Evolutionary conservation across 441 rosid species (phyloP), one percentile per base, ranked within the genome.

Genomic region (Populus hybrid): DNA sequence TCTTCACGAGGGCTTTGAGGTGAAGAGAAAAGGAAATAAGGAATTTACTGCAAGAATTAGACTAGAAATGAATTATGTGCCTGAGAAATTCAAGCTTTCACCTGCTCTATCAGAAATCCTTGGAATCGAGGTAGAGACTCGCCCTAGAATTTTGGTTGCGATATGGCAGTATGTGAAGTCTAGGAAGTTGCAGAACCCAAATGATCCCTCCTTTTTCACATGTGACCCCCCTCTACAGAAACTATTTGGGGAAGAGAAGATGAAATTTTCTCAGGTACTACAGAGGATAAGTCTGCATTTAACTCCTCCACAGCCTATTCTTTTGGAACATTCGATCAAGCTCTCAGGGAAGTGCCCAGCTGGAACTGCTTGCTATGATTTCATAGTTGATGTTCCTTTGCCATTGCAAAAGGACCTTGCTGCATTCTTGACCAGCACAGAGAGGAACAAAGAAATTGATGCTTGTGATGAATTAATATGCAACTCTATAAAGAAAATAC

Each of bases 1-100:
- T 69, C 90, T 89, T 72, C 89, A 81, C 16, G 97, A 91, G 77
- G 97, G 95, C 59, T 91, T 93, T 84, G 97, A 93, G 90, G 87
- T 93, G 76, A 93, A 89, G 84, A 88, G 95, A 79, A 93, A 87
- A 82, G 95, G 97, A 63, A 86, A 90, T 80, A 90, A 90, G 83
- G 95, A 93, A 84, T 91, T 90, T 35, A 89, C 85, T 16, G 92
- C 87, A 67, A 81, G 86, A 75, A 89, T 93, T 36, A 85, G 92
- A 73, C 79, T 93, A 70, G 97, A 93, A 79, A 89, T 93, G 90
- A 90, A 93, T 81, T 83, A 89, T 74, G 74, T 79, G 36, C 95
- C 97, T 63, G 97, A 91, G 69, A 90, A 88, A 81, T 91, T 84
- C 85, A 90, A 86, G 83, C 90, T 93, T 78, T 88, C 97, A 28